Conservation (phyloP, 345 rosid species). For the Angophora floribunda region DNA sequence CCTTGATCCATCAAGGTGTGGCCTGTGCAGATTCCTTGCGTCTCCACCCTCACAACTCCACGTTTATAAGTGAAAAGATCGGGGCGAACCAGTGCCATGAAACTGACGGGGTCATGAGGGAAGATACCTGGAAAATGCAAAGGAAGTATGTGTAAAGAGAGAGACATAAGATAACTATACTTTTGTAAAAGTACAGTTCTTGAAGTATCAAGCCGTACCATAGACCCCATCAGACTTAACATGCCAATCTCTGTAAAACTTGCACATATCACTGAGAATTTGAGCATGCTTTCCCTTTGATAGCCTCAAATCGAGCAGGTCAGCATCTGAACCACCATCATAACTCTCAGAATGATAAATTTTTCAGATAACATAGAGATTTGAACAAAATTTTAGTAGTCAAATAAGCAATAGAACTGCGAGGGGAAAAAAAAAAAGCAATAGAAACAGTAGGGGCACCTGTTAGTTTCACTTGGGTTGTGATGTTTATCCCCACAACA, state of each 20-base stretch:
- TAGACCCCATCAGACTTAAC: constrained; percentile 79
- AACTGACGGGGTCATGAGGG: constrained; percentile 88
- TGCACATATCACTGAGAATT: constrained; percentile 64
- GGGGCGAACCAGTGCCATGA: constrained; percentile 69
- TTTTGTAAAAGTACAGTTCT: not conserved
- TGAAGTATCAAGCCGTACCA: constrained; percentile 26
- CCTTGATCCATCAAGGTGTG: constrained; percentile 96
- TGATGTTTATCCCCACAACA: constrained; percentile 87
- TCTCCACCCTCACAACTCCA: constrained; percentile 93
- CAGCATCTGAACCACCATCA: constrained; percentile 36
- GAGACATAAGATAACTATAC: not conserved
- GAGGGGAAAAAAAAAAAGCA: not conserved
- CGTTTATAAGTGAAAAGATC: constrained; percentile 79
- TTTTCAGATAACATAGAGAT: not conserved
- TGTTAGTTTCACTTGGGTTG: constrained; percentile 74
- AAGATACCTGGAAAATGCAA: constrained; percentile 55
- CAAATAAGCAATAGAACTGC: not conserved
- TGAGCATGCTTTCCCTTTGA: constrained; percentile 59
- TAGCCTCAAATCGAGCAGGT: constrained; percentile 45
- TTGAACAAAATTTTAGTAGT: not conserved
- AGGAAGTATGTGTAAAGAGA: not conserved
- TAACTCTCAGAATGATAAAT: not conserved
- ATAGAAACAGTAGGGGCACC: constrained; percentile 27
- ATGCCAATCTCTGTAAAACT: constrained; percentile 90
- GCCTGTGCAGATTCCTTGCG: constrained; percentile 78